Conservation (phyloP, 345 rosid genomes). For the Brassica incana region DNA sequence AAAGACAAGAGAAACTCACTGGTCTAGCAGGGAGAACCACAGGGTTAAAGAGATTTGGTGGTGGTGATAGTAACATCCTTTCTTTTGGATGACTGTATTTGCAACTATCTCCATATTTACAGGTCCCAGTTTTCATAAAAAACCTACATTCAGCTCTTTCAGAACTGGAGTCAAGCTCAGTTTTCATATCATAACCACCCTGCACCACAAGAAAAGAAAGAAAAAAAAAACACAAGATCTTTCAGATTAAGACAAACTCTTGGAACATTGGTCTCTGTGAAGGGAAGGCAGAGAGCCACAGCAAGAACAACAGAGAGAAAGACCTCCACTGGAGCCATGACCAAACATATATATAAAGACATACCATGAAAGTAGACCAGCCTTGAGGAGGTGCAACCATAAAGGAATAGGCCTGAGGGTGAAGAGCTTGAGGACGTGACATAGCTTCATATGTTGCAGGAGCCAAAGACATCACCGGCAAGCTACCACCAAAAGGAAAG, state of each 20-base stretch:
- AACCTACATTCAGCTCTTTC: slow-evolving; percentile 74
- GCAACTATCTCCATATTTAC: slow-evolving; percentile 84
- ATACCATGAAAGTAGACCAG: slow-evolving; percentile 75
- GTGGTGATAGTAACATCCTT: slow-evolving; percentile 47
- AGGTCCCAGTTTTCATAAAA: slow-evolving; percentile 70
- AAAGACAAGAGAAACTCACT: slow-evolving; percentile 44
- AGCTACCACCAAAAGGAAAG: slow-evolving; percentile 53
- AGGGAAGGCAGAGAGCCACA: neutral
- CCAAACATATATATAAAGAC: slow-evolving; percentile 1
- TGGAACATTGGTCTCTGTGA: neutral
- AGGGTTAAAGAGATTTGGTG: slow-evolving; percentile 40
- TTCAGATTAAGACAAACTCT: slow-evolving; percentile 12
- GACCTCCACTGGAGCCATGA: neutral
- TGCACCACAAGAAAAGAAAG: slow-evolving; percentile 28
- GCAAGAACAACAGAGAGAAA: neutral
- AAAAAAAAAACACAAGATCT: neutral
- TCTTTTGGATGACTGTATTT: slow-evolving; percentile 83
- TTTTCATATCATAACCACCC: slow-evolving; percentile 50
- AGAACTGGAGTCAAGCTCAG: slow-evolving; percentile 57
- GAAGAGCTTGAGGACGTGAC: slow-evolving; percentile 47
- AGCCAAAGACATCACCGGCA: slow-evolving; percentile 57
- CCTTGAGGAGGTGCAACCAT: slow-evolving; percentile 63
- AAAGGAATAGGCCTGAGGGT: slow-evolving; percentile 51
- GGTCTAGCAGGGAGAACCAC: slow-evolving; percentile 67
- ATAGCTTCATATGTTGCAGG: slow-evolving; percentile 52